Percentiles rank a stretch among this genome's conserved stretches.
phyloP scores from a whole-genome alignment of 2,329 filamentous ascomycete species.

The Coniosporium tulheliwenetii region DNA sequence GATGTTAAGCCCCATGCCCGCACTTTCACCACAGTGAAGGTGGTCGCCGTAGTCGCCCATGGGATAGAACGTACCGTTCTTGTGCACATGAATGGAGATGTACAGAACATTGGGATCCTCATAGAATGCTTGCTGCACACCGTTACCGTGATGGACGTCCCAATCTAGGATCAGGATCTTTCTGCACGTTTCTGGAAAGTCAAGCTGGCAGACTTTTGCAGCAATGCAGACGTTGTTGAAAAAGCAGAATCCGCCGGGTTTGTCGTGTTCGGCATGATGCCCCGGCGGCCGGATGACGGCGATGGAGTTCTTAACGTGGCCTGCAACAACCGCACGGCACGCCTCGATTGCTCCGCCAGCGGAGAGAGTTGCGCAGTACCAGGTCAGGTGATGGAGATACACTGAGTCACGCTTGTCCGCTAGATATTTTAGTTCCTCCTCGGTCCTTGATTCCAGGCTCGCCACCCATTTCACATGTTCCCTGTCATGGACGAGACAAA shows the following conservation, averaged over 20 bases:
- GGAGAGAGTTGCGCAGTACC: constrained; percentile 65
- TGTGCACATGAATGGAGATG: constrained; percentile 84
- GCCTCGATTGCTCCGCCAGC: constrained; percentile 92
- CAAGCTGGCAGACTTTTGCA: constrained; percentile 68
- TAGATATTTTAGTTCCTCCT: constrained; percentile 44
- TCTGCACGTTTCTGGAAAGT: constrained; percentile 65
- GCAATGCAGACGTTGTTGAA: constrained; percentile 97
- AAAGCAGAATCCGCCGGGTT: constrained; percentile 86
- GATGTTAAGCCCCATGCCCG: constrained; percentile 46
- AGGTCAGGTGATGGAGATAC: constrained; percentile 72
- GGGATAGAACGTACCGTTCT: constrained; percentile 75
- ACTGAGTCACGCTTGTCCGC: constrained; percentile 53
- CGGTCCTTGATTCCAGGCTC: constrained; percentile 30
- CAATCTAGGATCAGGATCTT: constrained; percentile 92
- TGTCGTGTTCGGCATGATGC: constrained; percentile 79
- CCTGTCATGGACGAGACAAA: constrained; percentile 62
- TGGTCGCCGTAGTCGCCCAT: constrained; percentile 41
- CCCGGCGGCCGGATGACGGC: constrained; percentile 90
- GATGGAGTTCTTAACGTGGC: constrained; percentile 83
- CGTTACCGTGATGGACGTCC: constrained; percentile 71
- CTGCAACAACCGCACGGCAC: constrained; percentile 73
- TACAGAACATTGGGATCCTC: constrained; percentile 89
- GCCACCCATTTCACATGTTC: constrained; percentile 69
- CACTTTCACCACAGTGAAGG: constrained; percentile 41
- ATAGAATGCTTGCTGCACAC: constrained; percentile 93